These are phyloP conservation scores for Leptomonas seymouri DNA, from an alignment of 208 protist genomes.

Conservation along the genomic window DNA sequence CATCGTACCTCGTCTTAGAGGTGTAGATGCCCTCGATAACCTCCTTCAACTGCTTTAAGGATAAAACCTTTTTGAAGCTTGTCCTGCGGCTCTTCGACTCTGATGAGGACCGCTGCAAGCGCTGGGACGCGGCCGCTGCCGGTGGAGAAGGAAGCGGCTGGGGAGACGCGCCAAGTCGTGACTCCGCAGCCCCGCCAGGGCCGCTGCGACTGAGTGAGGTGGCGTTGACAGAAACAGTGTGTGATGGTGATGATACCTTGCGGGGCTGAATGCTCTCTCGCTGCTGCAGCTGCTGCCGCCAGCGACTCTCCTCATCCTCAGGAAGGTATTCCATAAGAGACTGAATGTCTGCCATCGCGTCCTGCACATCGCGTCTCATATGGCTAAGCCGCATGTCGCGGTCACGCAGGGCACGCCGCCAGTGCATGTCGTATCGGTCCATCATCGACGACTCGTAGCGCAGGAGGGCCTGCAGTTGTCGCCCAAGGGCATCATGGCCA, in stretches of 20 bases:
- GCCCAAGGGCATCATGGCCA: conserved; percentile 40
- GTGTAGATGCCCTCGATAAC: conserved; percentile 89
- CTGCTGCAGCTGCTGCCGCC: conserved; percentile 1
- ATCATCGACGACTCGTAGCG: conserved; percentile 48
- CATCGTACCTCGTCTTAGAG: conserved; percentile 89
- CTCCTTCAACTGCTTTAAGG: conserved; percentile 79
- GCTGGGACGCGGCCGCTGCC: conserved; percentile 2
- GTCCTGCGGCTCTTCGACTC: conserved; percentile 19
- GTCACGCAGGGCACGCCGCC: conserved; percentile 57
- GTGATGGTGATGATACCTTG: background rate
- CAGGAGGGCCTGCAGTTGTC: conserved; percentile 43
- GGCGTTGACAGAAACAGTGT: conserved; percentile 4
- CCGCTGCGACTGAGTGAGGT: conserved; percentile 14
- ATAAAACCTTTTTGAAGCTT: conserved; percentile 51
- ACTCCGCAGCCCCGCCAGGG: background rate
- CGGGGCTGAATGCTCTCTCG: background rate
- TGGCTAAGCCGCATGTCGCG: conserved; percentile 45
- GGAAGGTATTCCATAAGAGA: conserved; percentile 50
- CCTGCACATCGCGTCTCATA: conserved; percentile 70
- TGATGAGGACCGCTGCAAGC: conserved; percentile 11
- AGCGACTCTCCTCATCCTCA: conserved; percentile 1
- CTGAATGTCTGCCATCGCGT: conserved; percentile 71
- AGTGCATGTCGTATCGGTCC: conserved; percentile 72
- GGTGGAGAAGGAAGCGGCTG: conserved; percentile 12
- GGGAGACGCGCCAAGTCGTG: conserved; percentile 17